These are phyloP conservation scores for Penicillium cosmopolitanum DNA, from an alignment of 495 filamentous ascomycete species.

Conservation along the genomic window DNA sequence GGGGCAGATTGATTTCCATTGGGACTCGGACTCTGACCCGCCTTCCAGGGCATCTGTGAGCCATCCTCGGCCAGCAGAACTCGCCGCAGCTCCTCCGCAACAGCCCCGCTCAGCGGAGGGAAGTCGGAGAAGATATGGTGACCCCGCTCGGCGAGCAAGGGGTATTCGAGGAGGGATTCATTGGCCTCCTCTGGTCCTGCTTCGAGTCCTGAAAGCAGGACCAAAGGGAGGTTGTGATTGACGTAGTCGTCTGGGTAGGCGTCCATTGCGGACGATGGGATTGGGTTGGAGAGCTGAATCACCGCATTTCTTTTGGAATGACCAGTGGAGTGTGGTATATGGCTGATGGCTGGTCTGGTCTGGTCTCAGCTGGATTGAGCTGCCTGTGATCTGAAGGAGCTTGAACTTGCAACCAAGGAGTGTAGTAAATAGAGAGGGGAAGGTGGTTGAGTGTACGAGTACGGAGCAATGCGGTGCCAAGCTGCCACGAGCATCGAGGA, in stretches of 20 bases:
- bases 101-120: conserved; percentile 63
- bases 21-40: conserved; percentile 43
- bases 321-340: not conserved
- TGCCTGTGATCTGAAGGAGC: no score
- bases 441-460: no score
- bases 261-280: conserved; percentile 70
- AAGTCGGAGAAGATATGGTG: conserved; percentile 68
- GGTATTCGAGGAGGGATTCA: conserved; percentile 34
- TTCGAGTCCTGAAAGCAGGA: conserved; percentile 77
- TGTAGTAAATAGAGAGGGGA: no score
- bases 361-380: no score
- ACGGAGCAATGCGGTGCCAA: no score
- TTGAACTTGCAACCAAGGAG: no score
- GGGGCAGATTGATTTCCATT: conserved; percentile 27
- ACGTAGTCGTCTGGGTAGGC: conserved; percentile 81
- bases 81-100: conserved; percentile 67
- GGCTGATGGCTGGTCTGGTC: no score
- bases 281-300: conserved; percentile 31
- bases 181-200: conserved; percentile 29
- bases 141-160: conserved; percentile 60
- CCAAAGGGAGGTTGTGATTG: conserved; percentile 78
- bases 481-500: no score
- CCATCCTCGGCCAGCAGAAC: conserved; percentile 70
- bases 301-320: conserved; percentile 41
- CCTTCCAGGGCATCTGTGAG: conserved; percentile 62